Evolutionary conservation across 306 rosid species (phyloP), one percentile per base, ranked within the genome.

Genomic region (Cicer yamashitae): DNA sequence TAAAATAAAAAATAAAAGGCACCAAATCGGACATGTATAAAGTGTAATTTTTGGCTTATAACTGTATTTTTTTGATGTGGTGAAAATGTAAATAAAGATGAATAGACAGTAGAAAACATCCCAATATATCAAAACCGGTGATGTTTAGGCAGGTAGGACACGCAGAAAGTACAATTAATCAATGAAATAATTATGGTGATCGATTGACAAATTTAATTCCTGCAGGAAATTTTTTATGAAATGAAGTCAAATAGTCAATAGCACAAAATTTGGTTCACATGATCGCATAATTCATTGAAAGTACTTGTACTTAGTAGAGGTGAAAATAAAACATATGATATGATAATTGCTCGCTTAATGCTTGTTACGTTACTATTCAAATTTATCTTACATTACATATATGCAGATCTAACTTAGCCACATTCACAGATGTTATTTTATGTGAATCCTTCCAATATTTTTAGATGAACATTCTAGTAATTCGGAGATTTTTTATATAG

Each of bases 221-320:
- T 74, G 67, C 39, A 9, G 61, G 44, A 48, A 51, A 30, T 0
- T 3, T n/a, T 75, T 72, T 7, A 41, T 70, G 12, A 41, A 45
- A 30, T 45, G 63, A 15, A 41, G 71, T 25, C 22, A 37, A 71
- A 56, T 14, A 41, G 75, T 25, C 22, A 20, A 71, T 77, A 57
- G 68, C 34, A 66, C 65, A 80, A 51, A 75, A 51, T 4, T 79
- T 48, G 22, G n/a, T 76, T 79, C 87, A 70, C 73, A 79, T 71
- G 67, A 56, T 79, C 22, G 63, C 10, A 8, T 0, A 73, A 44
- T 69, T 45, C 68, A 60, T 34, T 18, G 45, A 50, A 47, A 67
- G 37, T 70, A 68, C 38, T 78, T 78, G 44, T 39, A 45, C 51
- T 61, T 65, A 68, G 64, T 47, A 7, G 76, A 66, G 40, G 63